A percentile compares a stretch with the other conserved stretches of the same genome.
Conservation (phyloP, 2,329 filamentous ascomycete species). For the Dissoconium aciculare region DNA sequence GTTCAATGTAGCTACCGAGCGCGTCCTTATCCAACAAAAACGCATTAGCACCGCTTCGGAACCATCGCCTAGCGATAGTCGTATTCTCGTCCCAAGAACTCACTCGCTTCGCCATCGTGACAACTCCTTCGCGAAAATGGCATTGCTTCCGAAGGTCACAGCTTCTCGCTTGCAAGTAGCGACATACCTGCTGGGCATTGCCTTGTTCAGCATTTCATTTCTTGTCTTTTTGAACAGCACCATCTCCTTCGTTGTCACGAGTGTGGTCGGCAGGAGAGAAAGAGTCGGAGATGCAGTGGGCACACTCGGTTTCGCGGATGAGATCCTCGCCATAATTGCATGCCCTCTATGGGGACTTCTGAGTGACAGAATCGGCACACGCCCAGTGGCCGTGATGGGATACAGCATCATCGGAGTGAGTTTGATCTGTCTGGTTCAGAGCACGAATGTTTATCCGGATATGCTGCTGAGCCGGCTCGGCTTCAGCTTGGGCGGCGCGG, state of each 20-base stretch:
- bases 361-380: slow-evolving; percentile 62
- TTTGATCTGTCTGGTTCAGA: slow-evolving; percentile 70
- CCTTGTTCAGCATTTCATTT: slow-evolving; percentile 76
- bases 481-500: slow-evolving; percentile 86
- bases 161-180: slow-evolving; percentile 42
- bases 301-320: slow-evolving; percentile 72
- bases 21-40: too few relatives aligned
- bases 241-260: slow-evolving; percentile 71
- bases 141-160: slow-evolving; percentile 31
- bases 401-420: slow-evolving; percentile 69
- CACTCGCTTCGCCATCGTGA: too few relatives aligned
- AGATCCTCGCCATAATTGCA: slow-evolving; percentile 64
- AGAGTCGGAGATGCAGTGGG: slow-evolving; percentile 68
- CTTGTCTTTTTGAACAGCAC: slow-evolving; percentile 79
- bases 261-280: slow-evolving; percentile 59
- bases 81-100: too few relatives aligned
- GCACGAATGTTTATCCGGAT: slow-evolving; percentile 74
- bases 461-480: slow-evolving; percentile 68
- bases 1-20: too few relatives aligned
- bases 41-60: too few relatives aligned
- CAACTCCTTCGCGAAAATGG: too few relatives aligned
- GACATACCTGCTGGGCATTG: slow-evolving; percentile 68
- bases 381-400: slow-evolving; percentile 50
- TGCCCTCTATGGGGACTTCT: slow-evolving; percentile 68
- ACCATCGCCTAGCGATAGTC: too few relatives aligned